Conservation (phyloP, 2,329 filamentous ascomycete species). For the Cadophora gregata region DNA sequence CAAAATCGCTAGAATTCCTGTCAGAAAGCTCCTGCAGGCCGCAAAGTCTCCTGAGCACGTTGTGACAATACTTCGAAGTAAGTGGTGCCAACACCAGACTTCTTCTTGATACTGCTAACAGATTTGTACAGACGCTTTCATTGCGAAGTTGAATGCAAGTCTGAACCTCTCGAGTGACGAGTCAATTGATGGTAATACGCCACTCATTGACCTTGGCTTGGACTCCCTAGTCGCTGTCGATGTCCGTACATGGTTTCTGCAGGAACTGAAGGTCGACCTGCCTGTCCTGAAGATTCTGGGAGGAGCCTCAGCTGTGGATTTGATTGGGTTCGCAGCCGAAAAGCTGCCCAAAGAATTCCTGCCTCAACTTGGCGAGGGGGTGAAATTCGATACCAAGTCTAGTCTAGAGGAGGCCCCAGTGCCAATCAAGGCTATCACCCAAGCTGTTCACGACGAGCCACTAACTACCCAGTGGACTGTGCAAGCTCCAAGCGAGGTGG, state of each 20-base stretch:
- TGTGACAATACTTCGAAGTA: conserved; percentile 4
- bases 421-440: not conserved
- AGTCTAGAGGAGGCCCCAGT: not conserved
- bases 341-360: not conserved
- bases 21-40: not conserved
- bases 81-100: not conserved
- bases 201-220: conserved; percentile 45
- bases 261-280: conserved; percentile 46
- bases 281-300: conserved; percentile 29
- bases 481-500: not conserved
- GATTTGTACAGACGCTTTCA: conserved; percentile 37
- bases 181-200: conserved; percentile 19
- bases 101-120: not conserved
- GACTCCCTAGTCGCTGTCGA: conserved; percentile 33
- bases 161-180: conserved; percentile 46
- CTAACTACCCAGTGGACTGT: not conserved
- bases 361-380: not conserved
- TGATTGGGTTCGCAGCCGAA: not conserved
- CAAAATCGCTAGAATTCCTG: not conserved
- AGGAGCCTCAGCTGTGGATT: conserved; percentile 19
- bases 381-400: not conserved
- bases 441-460: not conserved
- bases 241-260: conserved; percentile 52
- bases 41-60: conserved; percentile 5
- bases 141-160: conserved; percentile 33